Conservation (phyloP, 2,329 filamentous ascomycete genomes). For the Colletotrichum echinochloae region DNA sequence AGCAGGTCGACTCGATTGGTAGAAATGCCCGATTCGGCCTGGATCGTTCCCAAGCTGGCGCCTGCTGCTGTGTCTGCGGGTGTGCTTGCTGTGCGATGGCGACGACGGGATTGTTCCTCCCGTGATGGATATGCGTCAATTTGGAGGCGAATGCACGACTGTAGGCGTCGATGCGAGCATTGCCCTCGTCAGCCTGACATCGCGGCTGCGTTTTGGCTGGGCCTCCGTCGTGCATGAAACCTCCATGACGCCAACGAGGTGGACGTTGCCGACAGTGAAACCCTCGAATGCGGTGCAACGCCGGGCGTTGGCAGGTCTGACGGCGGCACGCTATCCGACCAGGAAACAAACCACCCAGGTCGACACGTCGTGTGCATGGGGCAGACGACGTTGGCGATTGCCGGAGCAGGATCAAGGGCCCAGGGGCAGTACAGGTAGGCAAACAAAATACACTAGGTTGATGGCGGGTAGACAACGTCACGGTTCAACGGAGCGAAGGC, state of each 20-base stretch:
- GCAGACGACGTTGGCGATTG: neutral
- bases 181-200: neutral
- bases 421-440: neutral
- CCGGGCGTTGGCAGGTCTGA: conserved; percentile 15
- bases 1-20: conserved; percentile 31
- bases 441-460: neutral
- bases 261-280: conserved; percentile 28
- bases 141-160: neutral
- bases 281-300: conserved; percentile 21
- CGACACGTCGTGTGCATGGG: neutral
- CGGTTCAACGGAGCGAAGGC: conserved; percentile 1
- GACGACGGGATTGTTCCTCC: neutral
- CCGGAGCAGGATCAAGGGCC: conserved; percentile 24
- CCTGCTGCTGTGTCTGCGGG: neutral
- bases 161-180: conserved; percentile 12
- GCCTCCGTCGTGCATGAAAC: neutral
- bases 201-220: neutral
- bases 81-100: conserved; percentile 11
- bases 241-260: conserved; percentile 1
- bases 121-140: neutral
- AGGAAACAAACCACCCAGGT: conserved; percentile 12
- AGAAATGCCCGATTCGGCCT: neutral
- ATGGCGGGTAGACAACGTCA: neutral
- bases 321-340: conserved; percentile 18
- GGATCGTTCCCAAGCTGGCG: conserved; percentile 11